Base-by-base conservation (phyloP, 2,329 filamentous ascomycete species). In the Phialophora tarda region DNA sequence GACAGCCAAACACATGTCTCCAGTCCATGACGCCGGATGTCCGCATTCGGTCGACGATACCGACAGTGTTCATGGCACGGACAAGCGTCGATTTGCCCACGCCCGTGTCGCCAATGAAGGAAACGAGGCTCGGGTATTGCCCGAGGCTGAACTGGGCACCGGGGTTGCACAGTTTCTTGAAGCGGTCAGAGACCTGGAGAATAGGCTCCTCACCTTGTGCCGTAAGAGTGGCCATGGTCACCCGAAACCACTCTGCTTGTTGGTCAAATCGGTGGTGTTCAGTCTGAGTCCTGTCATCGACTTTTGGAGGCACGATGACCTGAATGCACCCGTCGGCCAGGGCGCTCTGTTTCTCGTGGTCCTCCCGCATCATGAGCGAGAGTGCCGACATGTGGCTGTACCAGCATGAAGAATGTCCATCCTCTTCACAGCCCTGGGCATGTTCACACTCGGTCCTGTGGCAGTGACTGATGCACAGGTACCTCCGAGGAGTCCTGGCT, bases 131-230 rank as follows among this genome's bases (percentile, higher is more conserved):
- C 24, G 55, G 55, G 11, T 58, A 58, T 8, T 58, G 55, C 24
- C 55, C 55, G 14, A 58, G 55, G 23, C 55, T 58, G 38, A 41
- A 58, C 14, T 58, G 55, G 11, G 55, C 55, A 38, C 34, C 23
- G 8, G 55, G 55, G 23, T 58, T 58, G 55, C 55, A 58, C 11
- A 58, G 34, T n/a, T 58, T 58, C 30, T 58, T 58, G 55, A 58
- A 58, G 2, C 55, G 55, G 55, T 58, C 55, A 44, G 55, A 44
- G 4, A 58, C 55, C 24, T 58, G 55, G 21, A 58, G 38, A 26
- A 47, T 58, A 14, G 55, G 55, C 24, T 58, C 34, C 41, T 58
- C 55, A 4, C 55, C 55, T 44, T 58, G 55, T 10, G 55, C 55
- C 3, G 55, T 58, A 11, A 41, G 24, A 23, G 34, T 58, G 10